Evolutionary conservation across 805 yeast genomes (phyloP).

Genomic region (Suhomyces emberorum): DNA sequence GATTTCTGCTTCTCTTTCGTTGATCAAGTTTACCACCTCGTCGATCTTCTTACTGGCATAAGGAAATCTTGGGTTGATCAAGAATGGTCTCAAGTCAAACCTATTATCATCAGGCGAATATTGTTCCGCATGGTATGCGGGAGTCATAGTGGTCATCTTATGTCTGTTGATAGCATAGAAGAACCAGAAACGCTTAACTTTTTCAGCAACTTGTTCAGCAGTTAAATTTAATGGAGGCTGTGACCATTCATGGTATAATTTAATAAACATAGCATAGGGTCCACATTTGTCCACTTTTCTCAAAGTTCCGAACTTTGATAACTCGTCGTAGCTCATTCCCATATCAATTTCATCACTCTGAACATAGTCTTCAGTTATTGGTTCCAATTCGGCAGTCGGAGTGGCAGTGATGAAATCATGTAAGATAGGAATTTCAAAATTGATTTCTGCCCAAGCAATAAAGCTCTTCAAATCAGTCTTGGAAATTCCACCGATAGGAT

Average conservation of each 20-base stretch:
- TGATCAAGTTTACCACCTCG: slow-evolving; percentile 59
- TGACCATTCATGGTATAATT: slow-evolving; percentile 89
- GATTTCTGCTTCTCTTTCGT: slow-evolving; percentile 35
- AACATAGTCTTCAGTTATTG: slow-evolving; percentile 86
- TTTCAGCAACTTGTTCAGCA: slow-evolving; percentile 83
- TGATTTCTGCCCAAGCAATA: slow-evolving; percentile 69
- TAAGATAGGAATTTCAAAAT: slow-evolving; percentile 74
- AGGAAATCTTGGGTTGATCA: slow-evolving; percentile 83
- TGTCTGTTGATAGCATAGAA: slow-evolving; percentile 95
- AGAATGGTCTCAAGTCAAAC: slow-evolving; percentile 92
- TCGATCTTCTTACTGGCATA: slow-evolving; percentile 92
- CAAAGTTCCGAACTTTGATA: slow-evolving; percentile 84
- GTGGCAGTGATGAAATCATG: slow-evolving; percentile 81
- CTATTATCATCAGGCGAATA: slow-evolving; percentile 98
- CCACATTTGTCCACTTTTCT: slow-evolving; percentile 95
- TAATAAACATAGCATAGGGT: slow-evolving; percentile 91
- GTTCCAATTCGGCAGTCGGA: slow-evolving; percentile 98
- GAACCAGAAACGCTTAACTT: slow-evolving; percentile 89
- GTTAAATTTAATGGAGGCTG: slow-evolving; percentile 60
- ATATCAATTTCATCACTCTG: slow-evolving; percentile 96
- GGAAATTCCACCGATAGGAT: slow-evolving; percentile 98
- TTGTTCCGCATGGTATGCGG: slow-evolving; percentile 96
- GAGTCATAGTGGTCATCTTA: slow-evolving; percentile 96
- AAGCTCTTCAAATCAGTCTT: slow-evolving; percentile 88
- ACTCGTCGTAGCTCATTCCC: slow-evolving; percentile 97